phyloP scores from a whole-genome alignment of 2,329 filamentous ascomycete genomes.

The Pestalotiopsis sp. region DNA sequence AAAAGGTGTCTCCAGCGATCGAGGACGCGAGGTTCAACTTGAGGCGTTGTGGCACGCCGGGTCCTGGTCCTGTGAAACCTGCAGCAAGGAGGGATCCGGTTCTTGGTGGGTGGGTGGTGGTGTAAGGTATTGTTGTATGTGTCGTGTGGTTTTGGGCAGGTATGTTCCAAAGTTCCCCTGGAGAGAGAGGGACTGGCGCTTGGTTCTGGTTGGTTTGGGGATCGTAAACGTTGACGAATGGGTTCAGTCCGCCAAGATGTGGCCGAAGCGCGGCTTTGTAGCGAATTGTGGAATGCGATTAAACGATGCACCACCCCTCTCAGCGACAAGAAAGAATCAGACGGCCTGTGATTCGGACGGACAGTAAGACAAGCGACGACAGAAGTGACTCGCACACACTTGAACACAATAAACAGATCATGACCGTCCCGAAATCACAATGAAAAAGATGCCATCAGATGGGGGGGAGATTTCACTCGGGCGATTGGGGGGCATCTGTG shows the following conservation, averaged over 20 bases:
- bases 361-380: background rate
- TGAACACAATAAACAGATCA: background rate
- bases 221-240: background rate
- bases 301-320: background rate
- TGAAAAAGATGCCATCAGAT: background rate
- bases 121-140: background rate
- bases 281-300: background rate
- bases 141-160: background rate
- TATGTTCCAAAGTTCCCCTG: background rate
- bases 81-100: conserved; percentile 10
- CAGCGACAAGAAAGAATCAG: background rate
- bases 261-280: background rate
- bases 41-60: background rate
- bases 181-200: conserved; percentile 1
- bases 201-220: background rate
- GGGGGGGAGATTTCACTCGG: background rate
- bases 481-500: background rate
- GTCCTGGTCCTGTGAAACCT: background rate
- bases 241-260: background rate
- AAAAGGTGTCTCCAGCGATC: background rate
- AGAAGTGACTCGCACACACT: background rate
- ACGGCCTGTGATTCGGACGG: background rate
- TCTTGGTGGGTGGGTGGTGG: background rate
- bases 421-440: background rate
- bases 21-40: background rate